Evolutionary conservation across 2,329 filamentous ascomycete species (phyloP).

Genomic region (Cercospora citrullina): DNA sequence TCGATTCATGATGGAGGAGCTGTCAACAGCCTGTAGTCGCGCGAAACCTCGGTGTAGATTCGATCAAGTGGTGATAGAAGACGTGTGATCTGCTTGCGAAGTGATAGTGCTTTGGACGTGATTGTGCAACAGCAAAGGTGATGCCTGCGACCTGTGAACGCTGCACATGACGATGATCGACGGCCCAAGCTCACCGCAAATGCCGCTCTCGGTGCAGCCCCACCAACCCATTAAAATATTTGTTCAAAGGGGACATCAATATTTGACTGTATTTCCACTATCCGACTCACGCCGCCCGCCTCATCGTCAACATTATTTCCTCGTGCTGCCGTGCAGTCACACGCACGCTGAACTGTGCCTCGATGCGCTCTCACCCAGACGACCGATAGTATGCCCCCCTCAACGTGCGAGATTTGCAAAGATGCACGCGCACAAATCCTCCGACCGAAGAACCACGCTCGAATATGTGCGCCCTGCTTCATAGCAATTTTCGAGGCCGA

Average conservation of each 20-base stretch:
- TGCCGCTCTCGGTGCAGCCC: background rate
- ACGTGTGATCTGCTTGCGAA: background rate
- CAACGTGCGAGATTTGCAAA: constrained; percentile 73
- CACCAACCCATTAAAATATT: background rate
- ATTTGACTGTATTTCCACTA: background rate
- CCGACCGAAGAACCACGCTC: constrained; percentile 90
- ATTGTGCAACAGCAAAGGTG: background rate
- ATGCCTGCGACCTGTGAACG: background rate
- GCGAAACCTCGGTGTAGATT: background rate
- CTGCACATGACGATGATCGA: constrained; percentile 2
- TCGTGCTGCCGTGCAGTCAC: background rate
- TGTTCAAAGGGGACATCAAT: background rate
- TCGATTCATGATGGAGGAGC: constrained; percentile 72
- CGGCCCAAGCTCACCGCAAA: background rate
- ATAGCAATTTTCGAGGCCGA: constrained; percentile 85
- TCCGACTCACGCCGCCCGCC: background rate
- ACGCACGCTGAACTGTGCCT: background rate
- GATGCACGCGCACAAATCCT: constrained; percentile 81
- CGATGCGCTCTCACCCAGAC: background rate
- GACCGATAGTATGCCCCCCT: constrained; percentile 62
- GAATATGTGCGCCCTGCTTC: constrained; percentile 89
- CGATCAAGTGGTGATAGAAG: background rate
- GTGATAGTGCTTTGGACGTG: background rate
- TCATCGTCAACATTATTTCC: background rate
- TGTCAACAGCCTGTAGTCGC: too few species aligned